These are phyloP conservation scores for Fusarium tricinctum DNA, from an alignment of 2,329 filamentous ascomycete species.

Conservation along the genomic window DNA sequence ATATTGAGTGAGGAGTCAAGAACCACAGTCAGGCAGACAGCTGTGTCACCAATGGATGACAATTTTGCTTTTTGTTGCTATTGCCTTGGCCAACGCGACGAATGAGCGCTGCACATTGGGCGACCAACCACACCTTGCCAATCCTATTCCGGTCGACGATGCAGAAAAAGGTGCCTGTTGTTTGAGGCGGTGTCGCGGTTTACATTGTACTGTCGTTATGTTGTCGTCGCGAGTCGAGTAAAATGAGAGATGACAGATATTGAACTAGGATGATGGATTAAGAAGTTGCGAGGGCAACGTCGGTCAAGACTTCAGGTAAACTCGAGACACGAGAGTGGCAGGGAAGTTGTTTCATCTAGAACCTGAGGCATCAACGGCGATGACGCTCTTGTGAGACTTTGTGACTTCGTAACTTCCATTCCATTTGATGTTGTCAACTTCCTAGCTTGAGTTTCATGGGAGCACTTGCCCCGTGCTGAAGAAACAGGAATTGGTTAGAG, in stretches of 20 bases:
- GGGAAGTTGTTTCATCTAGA: slow-evolving; percentile 15
- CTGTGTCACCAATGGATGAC: slow-evolving; percentile 31
- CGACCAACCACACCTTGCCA: slow-evolving; percentile 35
- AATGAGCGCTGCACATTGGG: slow-evolving; percentile 27
- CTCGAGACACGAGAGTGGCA: slow-evolving; percentile 10
- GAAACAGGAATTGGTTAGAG: background rate
- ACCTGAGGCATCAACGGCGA: slow-evolving; percentile 25
- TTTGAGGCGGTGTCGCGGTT: slow-evolving; percentile 27
- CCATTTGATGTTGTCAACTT: slow-evolving; percentile 12
- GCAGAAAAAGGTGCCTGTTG: slow-evolving; percentile 39
- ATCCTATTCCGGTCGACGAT: slow-evolving; percentile 39
- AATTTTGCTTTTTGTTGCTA: slow-evolving; percentile 42
- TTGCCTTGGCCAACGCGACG: slow-evolving; percentile 19
- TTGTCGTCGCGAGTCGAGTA: slow-evolving; percentile 22
- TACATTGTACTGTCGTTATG: background rate
- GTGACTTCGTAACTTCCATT: slow-evolving; percentile 12
- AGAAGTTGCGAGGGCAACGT: slow-evolving; percentile 20
- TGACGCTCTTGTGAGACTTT: background rate
- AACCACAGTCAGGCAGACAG: slow-evolving; percentile 6
- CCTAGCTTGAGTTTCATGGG: slow-evolving; percentile 16
- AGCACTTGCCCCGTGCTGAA: slow-evolving; percentile 1
- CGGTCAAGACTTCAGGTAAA: slow-evolving; percentile 6
- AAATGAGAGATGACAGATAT: slow-evolving; percentile 34
- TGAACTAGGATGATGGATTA: slow-evolving; percentile 26
- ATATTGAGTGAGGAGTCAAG: slow-evolving; percentile 20